Conservation (phyloP, 2,329 filamentous ascomycete species). For the Apiospora aurea region DNA sequence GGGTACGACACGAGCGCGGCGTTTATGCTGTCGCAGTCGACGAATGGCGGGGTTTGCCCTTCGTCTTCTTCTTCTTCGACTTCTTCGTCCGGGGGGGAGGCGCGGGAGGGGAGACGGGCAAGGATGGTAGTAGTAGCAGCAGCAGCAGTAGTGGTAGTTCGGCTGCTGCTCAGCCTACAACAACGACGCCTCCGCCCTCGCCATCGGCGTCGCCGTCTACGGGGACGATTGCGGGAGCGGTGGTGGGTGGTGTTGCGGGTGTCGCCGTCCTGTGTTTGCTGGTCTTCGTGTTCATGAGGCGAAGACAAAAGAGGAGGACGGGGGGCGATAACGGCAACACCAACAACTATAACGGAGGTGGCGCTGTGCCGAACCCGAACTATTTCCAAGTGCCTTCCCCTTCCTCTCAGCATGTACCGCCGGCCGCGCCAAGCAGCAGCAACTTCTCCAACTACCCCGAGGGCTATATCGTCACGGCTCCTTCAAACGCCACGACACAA, state of each 20-base stretch:
- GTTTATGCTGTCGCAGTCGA: not conserved
- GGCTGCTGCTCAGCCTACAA: not conserved
- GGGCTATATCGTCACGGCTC: not conserved
- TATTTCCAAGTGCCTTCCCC: not conserved
- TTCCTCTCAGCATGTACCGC: not conserved
- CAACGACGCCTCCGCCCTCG: not conserved
- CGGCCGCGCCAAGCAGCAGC: not conserved
- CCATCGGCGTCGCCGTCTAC: not conserved
- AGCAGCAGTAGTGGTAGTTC: not conserved
- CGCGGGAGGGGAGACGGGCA: not conserved
- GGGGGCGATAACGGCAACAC: not conserved
- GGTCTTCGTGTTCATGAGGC: not conserved
- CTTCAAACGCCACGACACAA: not conserved
- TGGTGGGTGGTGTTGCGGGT: not conserved
- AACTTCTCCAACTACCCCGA: not conserved
- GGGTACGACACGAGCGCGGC: not conserved
- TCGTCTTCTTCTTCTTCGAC: not conserved
- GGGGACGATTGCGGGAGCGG: not conserved
- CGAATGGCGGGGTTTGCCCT: not conserved
- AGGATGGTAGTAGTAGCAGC: not conserved
- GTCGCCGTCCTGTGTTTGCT: not conserved
- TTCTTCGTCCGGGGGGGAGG: not conserved
- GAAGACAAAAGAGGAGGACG: too few species aligned
- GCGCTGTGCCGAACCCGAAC: not conserved
- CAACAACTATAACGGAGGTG: not conserved